A percentile compares a stretch with the other conserved stretches of the same genome.
These are phyloP conservation scores for Phialemoniopsis sp. DNA, from an alignment of 2,329 filamentous ascomycete species.

Conservation along the genomic window DNA sequence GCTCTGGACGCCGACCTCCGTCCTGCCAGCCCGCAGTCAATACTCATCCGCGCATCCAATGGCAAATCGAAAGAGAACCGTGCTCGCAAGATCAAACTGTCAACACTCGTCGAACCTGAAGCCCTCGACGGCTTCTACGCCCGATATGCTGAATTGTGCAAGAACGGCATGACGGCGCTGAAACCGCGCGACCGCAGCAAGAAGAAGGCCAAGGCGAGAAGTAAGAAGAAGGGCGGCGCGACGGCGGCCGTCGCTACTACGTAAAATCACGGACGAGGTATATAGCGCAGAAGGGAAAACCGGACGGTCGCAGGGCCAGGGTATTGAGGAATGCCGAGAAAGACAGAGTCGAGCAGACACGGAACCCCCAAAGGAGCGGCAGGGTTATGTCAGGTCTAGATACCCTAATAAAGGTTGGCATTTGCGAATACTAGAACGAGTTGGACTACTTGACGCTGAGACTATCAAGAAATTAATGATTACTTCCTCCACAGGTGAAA, in stretches of 20 bases:
- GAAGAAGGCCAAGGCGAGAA: constrained; percentile 75
- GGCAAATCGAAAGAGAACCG: constrained; percentile 61
- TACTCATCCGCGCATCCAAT: constrained; percentile 82
- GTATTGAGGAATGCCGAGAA: too few relatives aligned
- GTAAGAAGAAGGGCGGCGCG: constrained; percentile 48
- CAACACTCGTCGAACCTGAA: constrained; percentile 75
- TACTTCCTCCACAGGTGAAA: too few relatives aligned
- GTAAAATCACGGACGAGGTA: too few relatives aligned
- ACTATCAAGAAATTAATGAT: too few relatives aligned
- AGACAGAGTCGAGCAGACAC: too few relatives aligned
- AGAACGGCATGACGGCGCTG: constrained; percentile 78
- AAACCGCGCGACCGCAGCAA: constrained; percentile 93
- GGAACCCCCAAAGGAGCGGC: too few relatives aligned
- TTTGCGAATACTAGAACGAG: too few relatives aligned
- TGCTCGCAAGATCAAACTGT: constrained; percentile 65
- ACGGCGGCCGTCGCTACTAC: neutral
- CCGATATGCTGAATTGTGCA: constrained; percentile 87
- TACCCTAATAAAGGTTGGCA: neutral
- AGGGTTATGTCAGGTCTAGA: neutral
- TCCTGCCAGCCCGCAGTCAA: constrained; percentile 56
- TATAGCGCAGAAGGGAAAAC: too few relatives aligned
- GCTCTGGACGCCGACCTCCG: constrained; percentile 58
- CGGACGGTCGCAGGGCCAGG: too few relatives aligned
- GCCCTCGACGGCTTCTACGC: constrained; percentile 77
- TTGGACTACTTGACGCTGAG: too few relatives aligned